Conservation (phyloP, 768 basidiomycete species). For the Mycena venus region DNA sequence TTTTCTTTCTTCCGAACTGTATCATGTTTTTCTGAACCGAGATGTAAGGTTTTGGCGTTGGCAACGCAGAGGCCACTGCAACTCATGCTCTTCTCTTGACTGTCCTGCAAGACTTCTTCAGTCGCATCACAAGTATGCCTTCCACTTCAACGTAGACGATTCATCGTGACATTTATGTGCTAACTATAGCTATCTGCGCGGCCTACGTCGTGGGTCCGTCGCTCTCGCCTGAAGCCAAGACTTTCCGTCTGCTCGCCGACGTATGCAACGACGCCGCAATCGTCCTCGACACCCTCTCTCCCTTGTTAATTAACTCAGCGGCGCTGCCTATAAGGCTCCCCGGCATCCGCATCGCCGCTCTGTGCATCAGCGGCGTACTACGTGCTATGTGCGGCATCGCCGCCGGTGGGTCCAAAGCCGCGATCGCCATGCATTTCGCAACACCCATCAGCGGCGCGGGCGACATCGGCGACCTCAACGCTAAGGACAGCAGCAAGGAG, state of each 20-base stretch:
- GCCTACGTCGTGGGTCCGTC: constrained; percentile 75
- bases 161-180: background rate
- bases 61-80: constrained; percentile 73
- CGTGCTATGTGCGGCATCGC: constrained; percentile 73
- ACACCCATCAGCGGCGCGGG: constrained; percentile 63
- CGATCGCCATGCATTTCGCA: constrained; percentile 76
- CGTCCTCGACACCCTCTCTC: constrained; percentile 72
- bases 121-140: constrained; percentile 71
- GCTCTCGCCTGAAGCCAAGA: constrained; percentile 79
- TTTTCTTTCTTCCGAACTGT: background rate
- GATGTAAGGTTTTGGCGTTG: constrained; percentile 74
- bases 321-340: constrained; percentile 50
- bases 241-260: constrained; percentile 76
- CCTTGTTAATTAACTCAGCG: constrained; percentile 59
- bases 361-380: constrained; percentile 72
- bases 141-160: background rate
- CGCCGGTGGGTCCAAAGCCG: constrained; percentile 79
- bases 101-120: constrained; percentile 74
- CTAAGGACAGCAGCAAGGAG: constrained; percentile 81
- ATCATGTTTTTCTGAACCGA: background rate
- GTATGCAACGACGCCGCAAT: constrained; percentile 74
- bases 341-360: constrained; percentile 58
- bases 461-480: constrained; percentile 79
- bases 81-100: constrained; percentile 76
- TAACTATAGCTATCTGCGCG: constrained; percentile 69